Evolutionary conservation across 2,329 filamentous ascomycete species (phyloP).

Genomic region (Penicillium sp.): DNA sequence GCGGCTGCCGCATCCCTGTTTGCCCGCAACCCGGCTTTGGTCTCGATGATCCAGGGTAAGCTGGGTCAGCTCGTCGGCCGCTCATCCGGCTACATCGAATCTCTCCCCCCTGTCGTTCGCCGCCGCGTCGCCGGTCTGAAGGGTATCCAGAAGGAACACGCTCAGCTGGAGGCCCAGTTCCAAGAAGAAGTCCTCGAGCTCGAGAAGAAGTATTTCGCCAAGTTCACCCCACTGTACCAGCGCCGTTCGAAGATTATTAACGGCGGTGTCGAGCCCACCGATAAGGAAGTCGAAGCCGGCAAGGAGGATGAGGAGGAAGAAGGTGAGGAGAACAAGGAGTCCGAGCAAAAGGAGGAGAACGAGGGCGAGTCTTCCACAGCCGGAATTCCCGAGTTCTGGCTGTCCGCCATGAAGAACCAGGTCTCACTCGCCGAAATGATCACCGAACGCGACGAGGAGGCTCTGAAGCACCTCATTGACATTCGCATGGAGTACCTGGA

Average conservation of each 20-base stretch:
- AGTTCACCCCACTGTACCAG: constrained; percentile 96
- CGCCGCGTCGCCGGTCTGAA: constrained; percentile 94
- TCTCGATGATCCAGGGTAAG: constrained; percentile 97
- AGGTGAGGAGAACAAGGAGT: constrained; percentile 63
- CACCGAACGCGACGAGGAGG: constrained; percentile 93
- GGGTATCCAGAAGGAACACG: constrained; percentile 98
- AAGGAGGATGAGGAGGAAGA: constrained; percentile 76
- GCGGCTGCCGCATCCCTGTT: constrained; percentile 88
- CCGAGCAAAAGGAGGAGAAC: constrained; percentile 58
- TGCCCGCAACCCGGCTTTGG: constrained; percentile 90
- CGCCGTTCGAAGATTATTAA: constrained; percentile 94
- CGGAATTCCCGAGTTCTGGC: constrained; percentile 98
- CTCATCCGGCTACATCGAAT: constrained; percentile 98
- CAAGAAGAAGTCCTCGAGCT: constrained; percentile 97
- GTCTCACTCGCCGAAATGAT: constrained; percentile 97
- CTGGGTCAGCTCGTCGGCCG: constrained; percentile 90
- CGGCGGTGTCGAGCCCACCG: constrained; percentile 80
- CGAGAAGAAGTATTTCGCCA: constrained; percentile 99
- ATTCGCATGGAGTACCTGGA: constrained; percentile 99
- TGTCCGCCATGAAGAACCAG: constrained; percentile 99
- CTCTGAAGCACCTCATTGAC: constrained; percentile 85
- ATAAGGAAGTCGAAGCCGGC: constrained; percentile 83
- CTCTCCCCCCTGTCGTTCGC: constrained; percentile 83
- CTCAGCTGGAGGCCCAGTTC: constrained; percentile 97
- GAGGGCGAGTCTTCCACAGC: constrained; percentile 56